Evolutionary conservation across 129 eudicot species (phyloP).

Genomic region (Logfia minima): DNA sequence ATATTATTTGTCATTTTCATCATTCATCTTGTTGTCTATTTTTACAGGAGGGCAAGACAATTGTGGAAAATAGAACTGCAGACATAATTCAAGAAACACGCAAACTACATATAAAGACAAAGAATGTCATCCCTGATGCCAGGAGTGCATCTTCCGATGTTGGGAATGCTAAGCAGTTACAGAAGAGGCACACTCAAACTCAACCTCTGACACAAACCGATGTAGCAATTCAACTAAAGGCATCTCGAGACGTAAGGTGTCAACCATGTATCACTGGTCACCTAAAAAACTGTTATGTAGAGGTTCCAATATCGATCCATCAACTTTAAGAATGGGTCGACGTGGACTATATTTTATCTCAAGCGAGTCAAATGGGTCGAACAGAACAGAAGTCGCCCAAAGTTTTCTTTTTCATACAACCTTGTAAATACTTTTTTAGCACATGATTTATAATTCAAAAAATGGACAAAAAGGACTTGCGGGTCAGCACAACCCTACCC

Average conservation of each 20-base stretch:
- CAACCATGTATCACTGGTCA: constrained; percentile 49
- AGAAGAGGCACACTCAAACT: constrained; percentile 28
- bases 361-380: neutral
- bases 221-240: constrained; percentile 76
- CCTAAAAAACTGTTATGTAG: neutral
- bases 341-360: neutral
- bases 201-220: constrained; percentile 59
- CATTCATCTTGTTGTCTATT: neutral
- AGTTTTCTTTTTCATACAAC: neutral
- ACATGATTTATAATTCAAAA: no score
- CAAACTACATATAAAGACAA: constrained; percentile 59
- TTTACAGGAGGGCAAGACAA: constrained; percentile 68
- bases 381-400: neutral
- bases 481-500: neutral
- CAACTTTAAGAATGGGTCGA: constrained; percentile 8
- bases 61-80: constrained; percentile 72
- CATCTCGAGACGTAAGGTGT: constrained; percentile 98
- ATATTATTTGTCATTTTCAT: neutral
- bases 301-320: constrained; percentile 2
- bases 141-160: constrained; percentile 39
- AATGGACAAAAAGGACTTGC: neutral
- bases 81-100: constrained; percentile 85
- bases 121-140: constrained; percentile 37
- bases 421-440: neutral
- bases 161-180: constrained; percentile 34